Conservation (phyloP, 371 early-diverging fungal species). For the Mucor ambiguus region DNA sequence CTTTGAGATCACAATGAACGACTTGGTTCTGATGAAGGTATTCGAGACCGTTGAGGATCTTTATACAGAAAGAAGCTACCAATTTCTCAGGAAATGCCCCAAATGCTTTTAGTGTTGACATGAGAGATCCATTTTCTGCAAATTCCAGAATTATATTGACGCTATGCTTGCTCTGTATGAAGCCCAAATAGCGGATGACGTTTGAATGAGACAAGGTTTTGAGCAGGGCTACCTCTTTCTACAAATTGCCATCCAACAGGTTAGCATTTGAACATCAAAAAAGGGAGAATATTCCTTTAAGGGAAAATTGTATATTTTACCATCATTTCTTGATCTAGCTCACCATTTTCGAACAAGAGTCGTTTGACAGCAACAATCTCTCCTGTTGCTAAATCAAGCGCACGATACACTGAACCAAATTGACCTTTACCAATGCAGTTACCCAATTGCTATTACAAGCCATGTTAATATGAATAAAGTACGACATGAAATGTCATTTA, state of each 20-base stretch:
- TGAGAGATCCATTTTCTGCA: conserved; percentile 95
- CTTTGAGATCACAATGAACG: conserved; percentile 97
- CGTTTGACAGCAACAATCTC: conserved; percentile 90
- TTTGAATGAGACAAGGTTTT: conserved; percentile 79
- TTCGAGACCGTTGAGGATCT: conserved; percentile 87
- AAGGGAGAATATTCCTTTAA: background rate
- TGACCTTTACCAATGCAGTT: conserved; percentile 94
- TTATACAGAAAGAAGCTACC: conserved; percentile 86
- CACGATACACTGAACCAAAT: conserved; percentile 88
- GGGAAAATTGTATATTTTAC: conserved; percentile 29
- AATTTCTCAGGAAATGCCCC: conserved; percentile 93
- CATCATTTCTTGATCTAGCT: conserved; percentile 58
- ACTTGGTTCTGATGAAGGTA: conserved; percentile 91
- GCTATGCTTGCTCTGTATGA: conserved; percentile 70
- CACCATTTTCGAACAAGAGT: conserved; percentile 68
- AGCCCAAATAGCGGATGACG: conserved; percentile 88
- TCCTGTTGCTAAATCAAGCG: conserved; percentile 84
- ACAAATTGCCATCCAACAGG: background rate
- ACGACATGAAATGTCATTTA: conserved; percentile 25
- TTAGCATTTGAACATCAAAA: background rate
- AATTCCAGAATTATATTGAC: conserved; percentile 89
- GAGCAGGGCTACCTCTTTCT: conserved; percentile 74
- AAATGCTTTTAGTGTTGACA: conserved; percentile 89
- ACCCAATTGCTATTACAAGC: conserved; percentile 67
- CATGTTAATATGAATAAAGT: background rate